These are phyloP conservation scores for Paraphoma sp. DNA, from an alignment of 2,329 filamentous ascomycete genomes.

Conservation along the genomic window DNA sequence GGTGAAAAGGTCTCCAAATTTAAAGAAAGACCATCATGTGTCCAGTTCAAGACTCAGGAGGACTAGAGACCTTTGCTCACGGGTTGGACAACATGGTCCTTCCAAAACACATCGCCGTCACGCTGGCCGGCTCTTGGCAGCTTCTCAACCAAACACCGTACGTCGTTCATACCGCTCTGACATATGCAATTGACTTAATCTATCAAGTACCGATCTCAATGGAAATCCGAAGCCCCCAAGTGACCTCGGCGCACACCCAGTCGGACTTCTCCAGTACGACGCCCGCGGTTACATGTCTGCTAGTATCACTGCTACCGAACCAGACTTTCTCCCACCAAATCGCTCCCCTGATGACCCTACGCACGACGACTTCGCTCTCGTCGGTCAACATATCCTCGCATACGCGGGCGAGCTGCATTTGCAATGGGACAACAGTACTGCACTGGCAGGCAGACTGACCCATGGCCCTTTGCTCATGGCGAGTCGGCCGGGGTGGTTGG, in stretches of 20 bases:
- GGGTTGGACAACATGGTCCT: constrained; percentile 7
- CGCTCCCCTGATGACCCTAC: constrained; percentile 2
- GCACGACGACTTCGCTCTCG: constrained; percentile 14
- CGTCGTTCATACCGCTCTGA: not conserved
- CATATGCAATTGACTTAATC: not conserved
- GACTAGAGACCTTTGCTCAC: not conserved
- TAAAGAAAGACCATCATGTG: no score
- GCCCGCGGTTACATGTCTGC: constrained; percentile 20
- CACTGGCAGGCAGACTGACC: constrained; percentile 15
- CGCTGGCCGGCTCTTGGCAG: constrained; percentile 16
- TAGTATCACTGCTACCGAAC: constrained; percentile 12
- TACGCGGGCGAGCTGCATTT: constrained; percentile 17
- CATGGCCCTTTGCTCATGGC: constrained; percentile 24
- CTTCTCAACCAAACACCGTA: constrained; percentile 10
- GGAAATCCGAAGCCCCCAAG: not conserved
- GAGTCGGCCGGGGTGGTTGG: constrained; percentile 11
- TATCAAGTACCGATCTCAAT: constrained; percentile 7
- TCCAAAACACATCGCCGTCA: constrained; percentile 9
- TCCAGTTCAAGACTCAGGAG: no score
- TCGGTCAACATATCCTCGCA: constrained; percentile 10
- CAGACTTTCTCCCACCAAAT: constrained; percentile 5
- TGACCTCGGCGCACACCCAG: not conserved
- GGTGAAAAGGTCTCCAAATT: no score
- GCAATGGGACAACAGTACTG: constrained; percentile 9
- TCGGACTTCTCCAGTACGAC: constrained; percentile 17